Percentiles rank a stretch among this genome's conserved stretches.
Conservation (phyloP, 495 filamentous ascomycete species). For the Copromyces sp. region DNA sequence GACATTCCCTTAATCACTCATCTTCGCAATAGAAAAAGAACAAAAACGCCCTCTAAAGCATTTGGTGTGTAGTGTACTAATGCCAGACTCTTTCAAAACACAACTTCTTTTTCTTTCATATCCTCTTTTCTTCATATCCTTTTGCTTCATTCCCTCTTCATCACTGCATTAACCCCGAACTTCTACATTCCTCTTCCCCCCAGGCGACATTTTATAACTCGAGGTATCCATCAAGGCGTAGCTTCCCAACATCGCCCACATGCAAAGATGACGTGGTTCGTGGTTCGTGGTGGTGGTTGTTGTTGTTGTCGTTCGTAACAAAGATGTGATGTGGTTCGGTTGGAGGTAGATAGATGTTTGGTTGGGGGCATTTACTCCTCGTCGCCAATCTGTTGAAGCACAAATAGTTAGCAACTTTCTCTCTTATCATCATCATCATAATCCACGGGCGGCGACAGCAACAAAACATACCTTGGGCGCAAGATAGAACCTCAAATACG, state of each 20-base stretch:
- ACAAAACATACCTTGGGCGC: conserved; percentile 73
- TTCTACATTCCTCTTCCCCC: background rate
- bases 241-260: background rate
- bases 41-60: background rate
- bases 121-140: background rate
- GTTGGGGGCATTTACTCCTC: conserved; percentile 54
- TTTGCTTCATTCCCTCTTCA: no score
- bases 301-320: background rate
- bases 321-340: background rate
- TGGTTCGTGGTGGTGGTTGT: background rate
- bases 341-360: background rate
- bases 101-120: background rate
- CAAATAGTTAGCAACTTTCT: background rate
- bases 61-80: background rate
- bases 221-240: background rate
- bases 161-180: background rate
- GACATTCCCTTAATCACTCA: background rate
- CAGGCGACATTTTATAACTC: background rate
- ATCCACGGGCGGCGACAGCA: background rate
- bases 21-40: background rate
- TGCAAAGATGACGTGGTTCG: background rate
- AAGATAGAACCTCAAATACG: conserved; percentile 91
- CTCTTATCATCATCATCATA: no score
- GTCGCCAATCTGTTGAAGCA: conserved; percentile 63
- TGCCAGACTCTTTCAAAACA: background rate